Base-by-base conservation (phyloP, 2,329 filamentous ascomycete genomes). In the Orbilia oligospora region DNA sequence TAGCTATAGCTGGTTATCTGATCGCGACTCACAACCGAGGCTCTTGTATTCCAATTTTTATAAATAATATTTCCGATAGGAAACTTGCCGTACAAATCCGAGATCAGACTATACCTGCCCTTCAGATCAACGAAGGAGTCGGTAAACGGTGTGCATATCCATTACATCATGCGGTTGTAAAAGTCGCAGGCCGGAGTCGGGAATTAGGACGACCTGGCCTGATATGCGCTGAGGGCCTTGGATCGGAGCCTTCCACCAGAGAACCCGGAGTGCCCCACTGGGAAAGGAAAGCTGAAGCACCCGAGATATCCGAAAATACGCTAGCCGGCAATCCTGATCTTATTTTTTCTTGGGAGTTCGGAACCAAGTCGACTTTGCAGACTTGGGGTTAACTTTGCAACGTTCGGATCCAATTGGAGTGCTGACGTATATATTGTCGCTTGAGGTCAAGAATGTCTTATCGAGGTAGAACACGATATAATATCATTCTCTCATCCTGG, bases 371-470 rank as follows among this genome's bases (percentile, higher is more conserved):
- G 44, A 46, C 6, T 24, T 36, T 44, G 20, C 12, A 41, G 18
- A 3, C 36, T 1, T 38, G 30, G 30, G 53, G n/a, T n/a, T n/a
- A n/a, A n/a, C n/a, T 10, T 38, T 58, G 30, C 3, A 16, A n/a
- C 16, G 41, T 5, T 12, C 14, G 16, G 41, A n/a, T 46, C 14
- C 41, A 46, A 30, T 30, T 30, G 27, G 27, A 6, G 20, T 44
- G 56, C 56, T 61, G 56, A 61, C 56, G 56, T 61, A 61, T 61
- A 61, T 58, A 27, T 33, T 41, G 12, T 33, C 18, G n/a, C 30
- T 61, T n/a, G 56, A 61, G 6, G 20, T 58, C n/a, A 14, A 20
- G 56, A 18, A 27, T 61, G 36, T 61, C 33, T 27, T 27, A 61
- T 61, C 33, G 22, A 44, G 9, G 16, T 24, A 44, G 30, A 38